Conservation (phyloP, 345 rosid genomes). For the Hibiscus mutabilis region DNA sequence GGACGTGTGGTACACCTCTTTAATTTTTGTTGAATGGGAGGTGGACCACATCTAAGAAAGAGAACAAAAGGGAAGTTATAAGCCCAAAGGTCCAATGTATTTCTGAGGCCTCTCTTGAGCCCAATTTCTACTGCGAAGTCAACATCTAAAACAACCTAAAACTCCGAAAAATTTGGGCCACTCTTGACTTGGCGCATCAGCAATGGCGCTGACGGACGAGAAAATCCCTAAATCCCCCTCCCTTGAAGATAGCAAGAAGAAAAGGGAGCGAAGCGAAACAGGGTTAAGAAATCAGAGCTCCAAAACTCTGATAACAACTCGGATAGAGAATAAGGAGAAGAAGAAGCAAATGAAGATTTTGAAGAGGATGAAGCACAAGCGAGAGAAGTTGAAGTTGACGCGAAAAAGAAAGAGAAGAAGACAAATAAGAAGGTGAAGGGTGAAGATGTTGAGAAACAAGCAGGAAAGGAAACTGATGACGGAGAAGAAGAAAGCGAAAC, state of each 20-base stretch:
- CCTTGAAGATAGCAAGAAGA: constrained; percentile 28
- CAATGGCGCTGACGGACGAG: constrained; percentile 27
- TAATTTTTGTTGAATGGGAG: no score
- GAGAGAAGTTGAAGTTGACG: constrained; percentile 5
- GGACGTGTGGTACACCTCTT: no score
- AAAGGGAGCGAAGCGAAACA: constrained; percentile 34
- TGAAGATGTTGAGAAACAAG: constrained; percentile 11
- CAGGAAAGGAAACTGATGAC: not conserved
- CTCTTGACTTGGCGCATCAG: not conserved
- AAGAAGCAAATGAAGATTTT: constrained; percentile 12
- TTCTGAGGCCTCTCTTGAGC: no score
- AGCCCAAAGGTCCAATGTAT: no score
- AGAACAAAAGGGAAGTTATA: no score
- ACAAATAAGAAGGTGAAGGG: constrained; percentile 20
- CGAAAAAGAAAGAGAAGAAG: constrained; percentile 9
- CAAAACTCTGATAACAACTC: not conserved
- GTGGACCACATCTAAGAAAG: no score
- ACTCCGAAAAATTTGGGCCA: not conserved
- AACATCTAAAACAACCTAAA: not conserved
- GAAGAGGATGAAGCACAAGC: not conserved
- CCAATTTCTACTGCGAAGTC: no score
- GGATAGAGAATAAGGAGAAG: not conserved
- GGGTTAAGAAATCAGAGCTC: constrained; percentile 27
- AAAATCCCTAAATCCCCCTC: constrained; percentile 2
- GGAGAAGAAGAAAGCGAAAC: constrained; percentile 13